Conservation (phyloP, 2,329 filamentous ascomycete species). For the Ceratocystiopsis brevicomis region DNA sequence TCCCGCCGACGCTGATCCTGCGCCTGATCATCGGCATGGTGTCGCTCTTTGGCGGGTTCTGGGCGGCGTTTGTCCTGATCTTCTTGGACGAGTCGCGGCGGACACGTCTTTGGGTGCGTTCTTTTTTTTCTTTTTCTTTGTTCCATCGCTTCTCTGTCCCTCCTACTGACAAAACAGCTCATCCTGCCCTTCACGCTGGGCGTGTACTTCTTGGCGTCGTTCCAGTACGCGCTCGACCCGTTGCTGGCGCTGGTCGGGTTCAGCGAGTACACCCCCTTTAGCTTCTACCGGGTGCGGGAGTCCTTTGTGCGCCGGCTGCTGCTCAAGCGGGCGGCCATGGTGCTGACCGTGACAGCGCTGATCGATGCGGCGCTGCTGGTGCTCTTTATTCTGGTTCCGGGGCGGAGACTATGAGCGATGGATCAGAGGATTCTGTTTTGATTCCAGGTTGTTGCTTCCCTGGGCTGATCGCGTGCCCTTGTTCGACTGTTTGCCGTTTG, state of each 20-base stretch:
- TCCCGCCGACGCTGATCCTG: constrained; percentile 74
- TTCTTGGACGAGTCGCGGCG: constrained; percentile 61
- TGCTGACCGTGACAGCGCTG: constrained; percentile 54
- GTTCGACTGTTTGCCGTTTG: constrained; percentile 1
- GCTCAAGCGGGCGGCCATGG: constrained; percentile 64
- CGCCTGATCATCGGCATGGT: constrained; percentile 71
- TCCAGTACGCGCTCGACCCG: constrained; percentile 91
- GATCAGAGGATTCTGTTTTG: not conserved
- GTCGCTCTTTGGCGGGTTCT: constrained; percentile 79
- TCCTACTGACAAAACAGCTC: constrained; percentile 17
- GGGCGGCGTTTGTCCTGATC: constrained; percentile 84
- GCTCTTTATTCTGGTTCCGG: constrained; percentile 88
- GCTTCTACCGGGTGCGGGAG: constrained; percentile 72
- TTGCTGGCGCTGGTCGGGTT: constrained; percentile 72
- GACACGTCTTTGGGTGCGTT: constrained; percentile 68
- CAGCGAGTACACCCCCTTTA: constrained; percentile 94
- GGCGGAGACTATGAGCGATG: constrained; percentile 48
- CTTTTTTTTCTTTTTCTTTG: not conserved
- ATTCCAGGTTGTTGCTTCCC: too few species aligned
- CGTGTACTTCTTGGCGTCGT: constrained; percentile 72
- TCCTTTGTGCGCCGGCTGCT: constrained; percentile 79
- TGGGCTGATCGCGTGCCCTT: not conserved
- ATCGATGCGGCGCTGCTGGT: constrained; percentile 69
- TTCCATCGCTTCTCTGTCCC: too few species aligned
- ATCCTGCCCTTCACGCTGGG: constrained; percentile 86